These are phyloP conservation scores for Omphalotus guepiniiformis DNA, from an alignment of 768 basidiomycete genomes.

Conservation along the genomic window DNA sequence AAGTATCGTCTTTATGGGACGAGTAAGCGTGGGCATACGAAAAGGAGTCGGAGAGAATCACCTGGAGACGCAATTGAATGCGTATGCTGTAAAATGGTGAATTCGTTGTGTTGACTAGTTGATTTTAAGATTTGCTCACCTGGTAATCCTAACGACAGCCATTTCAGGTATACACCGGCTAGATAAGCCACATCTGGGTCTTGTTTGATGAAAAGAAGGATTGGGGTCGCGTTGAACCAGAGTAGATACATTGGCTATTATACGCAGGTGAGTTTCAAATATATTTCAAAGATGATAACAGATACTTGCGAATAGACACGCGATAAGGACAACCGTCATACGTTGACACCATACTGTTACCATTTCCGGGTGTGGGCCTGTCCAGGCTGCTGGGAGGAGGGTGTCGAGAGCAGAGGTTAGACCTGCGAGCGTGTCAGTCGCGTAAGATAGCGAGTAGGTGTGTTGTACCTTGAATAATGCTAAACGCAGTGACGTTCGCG, in stretches of 20 bases:
- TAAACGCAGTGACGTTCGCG: constrained; percentile 25
- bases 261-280: too few relatives aligned
- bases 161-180: constrained; percentile 53
- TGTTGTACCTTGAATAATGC: constrained; percentile 8
- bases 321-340: constrained; percentile 32
- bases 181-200: constrained; percentile 56
- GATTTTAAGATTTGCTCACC: not conserved
- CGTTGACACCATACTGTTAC: constrained; percentile 66
- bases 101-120: not conserved
- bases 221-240: constrained; percentile 57
- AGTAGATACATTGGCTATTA: constrained; percentile 4
- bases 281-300: not conserved
- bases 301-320: not conserved
- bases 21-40: not conserved
- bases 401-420: constrained; percentile 66
- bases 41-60: not conserved
- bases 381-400: constrained; percentile 69
- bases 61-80: constrained; percentile 37
- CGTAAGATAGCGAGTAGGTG: too few relatives aligned
- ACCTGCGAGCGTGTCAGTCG: constrained; percentile 53
- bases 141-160: constrained; percentile 54
- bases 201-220: constrained; percentile 51
- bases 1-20: constrained; percentile 2
- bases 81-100: constrained; percentile 38
- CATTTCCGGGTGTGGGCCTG: constrained; percentile 33